Evolutionary conservation across 768 basidiomycete species (phyloP), one percentile per base, ranked within the genome.

Genomic region (Leucosporidium yakuticum): DNA sequence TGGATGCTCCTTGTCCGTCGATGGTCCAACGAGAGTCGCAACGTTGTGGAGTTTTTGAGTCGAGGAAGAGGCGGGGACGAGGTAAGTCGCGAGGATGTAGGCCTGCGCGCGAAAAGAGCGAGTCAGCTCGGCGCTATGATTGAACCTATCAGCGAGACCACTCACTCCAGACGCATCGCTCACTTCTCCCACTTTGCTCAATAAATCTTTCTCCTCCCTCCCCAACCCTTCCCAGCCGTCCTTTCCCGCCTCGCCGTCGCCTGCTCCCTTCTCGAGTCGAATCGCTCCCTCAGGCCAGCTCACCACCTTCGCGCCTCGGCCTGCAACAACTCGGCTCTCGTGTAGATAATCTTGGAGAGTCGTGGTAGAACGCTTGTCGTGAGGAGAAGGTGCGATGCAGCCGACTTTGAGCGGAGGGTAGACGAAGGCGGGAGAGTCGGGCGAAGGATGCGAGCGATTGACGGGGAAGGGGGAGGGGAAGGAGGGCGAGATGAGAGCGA

Each of bases 111-210:
- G 2, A n/a, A 20, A 5, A 15, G 25, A 29, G 56, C 17, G 34
- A 19, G 4, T 60, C 7, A 27, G 44, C 59, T 47, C 27, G 44
- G 51, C 51, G 27, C 8, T 27, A 6, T 6, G 6, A 9, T n/a
- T 6, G 15, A 9, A 12, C 51, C 51, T 6, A 27, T 23, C 9
- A 53, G 51, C 4, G 50, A 29, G 7, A 21, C n/a, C 2, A 31
- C 54, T 64, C 44, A n/a, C 62, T 47, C 50, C 39, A 32, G 34
- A 48, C 63, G 57, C 44, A 53, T 60, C 63, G n/a, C 54, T 32
- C 54, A 71, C 60, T 23, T 62, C 63, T 79, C 90, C 61, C 74
- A 81, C 14, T 88, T 25, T 20, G 8, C 23, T 32, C 54, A 63
- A 21, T n/a, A 89, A 15, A 5, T 53, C 48, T 34, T 44, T 14